Conservation (phyloP, 202 grass and related monocot genomes). For the Bolboschoenoplectus hybrid region DNA sequence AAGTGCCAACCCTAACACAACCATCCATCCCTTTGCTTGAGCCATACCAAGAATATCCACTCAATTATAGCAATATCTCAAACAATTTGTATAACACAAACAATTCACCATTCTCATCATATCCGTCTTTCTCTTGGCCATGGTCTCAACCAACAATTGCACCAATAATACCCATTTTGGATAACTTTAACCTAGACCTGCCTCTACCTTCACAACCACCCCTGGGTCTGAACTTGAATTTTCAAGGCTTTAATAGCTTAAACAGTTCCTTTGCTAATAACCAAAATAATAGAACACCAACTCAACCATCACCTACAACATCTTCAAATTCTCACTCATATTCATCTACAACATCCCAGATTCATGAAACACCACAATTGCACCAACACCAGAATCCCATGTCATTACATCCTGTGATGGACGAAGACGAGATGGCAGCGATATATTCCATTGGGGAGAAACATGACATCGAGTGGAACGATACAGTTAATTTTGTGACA, state of each 20-base stretch:
- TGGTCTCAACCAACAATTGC: conserved; percentile 47
- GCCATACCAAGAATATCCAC: conserved; percentile 32
- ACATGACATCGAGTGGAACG: conserved; percentile 93
- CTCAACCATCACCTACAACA: conserved; percentile 51
- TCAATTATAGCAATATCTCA: conserved; percentile 43
- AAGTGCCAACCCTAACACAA: conserved; percentile 42
- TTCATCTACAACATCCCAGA: conserved; percentile 44
- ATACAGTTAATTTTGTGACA: conserved; percentile 74
- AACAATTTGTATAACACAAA: conserved; percentile 38
- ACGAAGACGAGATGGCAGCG: conserved; percentile 77
- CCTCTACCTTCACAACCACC: conserved; percentile 67
- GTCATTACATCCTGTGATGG: conserved; percentile 68
- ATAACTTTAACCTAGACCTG: conserved; percentile 48
- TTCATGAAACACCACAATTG: conserved; percentile 24
- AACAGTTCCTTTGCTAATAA: conserved; percentile 1
- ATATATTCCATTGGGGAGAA: conserved; percentile 74
- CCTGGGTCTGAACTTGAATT: conserved; percentile 80
- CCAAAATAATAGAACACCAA: conserved; percentile 4
- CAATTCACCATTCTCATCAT: conserved; percentile 26
- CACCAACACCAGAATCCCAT: conserved; percentile 32
- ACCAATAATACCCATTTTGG: conserved; percentile 42
- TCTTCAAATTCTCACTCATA: conserved; percentile 55
- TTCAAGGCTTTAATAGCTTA: conserved; percentile 65
- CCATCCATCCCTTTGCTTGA: conserved; percentile 29
- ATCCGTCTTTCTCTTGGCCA: conserved; percentile 35